These are phyloP conservation scores for Phaeotremella fagi DNA, from an alignment of 768 basidiomycete genomes.

Conservation along the genomic window DNA sequence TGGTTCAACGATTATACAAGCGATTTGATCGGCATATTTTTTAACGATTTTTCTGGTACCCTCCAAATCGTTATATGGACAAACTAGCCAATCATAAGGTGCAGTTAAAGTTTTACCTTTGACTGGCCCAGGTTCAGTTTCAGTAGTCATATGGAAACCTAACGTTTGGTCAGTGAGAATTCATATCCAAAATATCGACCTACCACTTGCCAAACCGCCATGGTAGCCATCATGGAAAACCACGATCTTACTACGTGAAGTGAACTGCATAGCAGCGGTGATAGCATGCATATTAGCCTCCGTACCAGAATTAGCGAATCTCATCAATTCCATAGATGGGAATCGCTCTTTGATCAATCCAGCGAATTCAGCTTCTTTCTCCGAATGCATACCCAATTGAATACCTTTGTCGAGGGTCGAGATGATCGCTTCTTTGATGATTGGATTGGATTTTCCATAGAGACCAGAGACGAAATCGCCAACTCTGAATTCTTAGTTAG, in stretches of 20 bases:
- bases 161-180: not conserved
- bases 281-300: conserved; percentile 22
- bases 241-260: conserved; percentile 10
- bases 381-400: conserved; percentile 20
- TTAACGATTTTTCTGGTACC: not conserved
- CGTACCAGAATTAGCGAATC: conserved; percentile 26
- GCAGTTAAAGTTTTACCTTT: conserved; percentile 2
- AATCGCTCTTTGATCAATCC: conserved; percentile 10
- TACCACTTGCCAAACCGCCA: conserved; percentile 15
- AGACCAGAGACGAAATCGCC: conserved; percentile 19
- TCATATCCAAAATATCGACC: not conserved
- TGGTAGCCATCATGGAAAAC: conserved; percentile 21
- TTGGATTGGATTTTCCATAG: conserved; percentile 19
- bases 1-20: conserved; percentile 20
- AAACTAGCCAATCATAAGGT: conserved; percentile 16
- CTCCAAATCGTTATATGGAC: conserved; percentile 20
- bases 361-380: conserved; percentile 13
- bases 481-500: not conserved
- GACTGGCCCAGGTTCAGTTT: not conserved
- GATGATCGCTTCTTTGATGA: conserved; percentile 13
- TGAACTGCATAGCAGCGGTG: conserved; percentile 10
- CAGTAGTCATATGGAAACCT: not conserved
- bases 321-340: conserved; percentile 19
- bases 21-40: not conserved
- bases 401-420: conserved; percentile 14